Evolutionary conservation across 2,329 filamentous ascomycete species (phyloP).

Genomic region (Blastomyces emzantsi): DNA sequence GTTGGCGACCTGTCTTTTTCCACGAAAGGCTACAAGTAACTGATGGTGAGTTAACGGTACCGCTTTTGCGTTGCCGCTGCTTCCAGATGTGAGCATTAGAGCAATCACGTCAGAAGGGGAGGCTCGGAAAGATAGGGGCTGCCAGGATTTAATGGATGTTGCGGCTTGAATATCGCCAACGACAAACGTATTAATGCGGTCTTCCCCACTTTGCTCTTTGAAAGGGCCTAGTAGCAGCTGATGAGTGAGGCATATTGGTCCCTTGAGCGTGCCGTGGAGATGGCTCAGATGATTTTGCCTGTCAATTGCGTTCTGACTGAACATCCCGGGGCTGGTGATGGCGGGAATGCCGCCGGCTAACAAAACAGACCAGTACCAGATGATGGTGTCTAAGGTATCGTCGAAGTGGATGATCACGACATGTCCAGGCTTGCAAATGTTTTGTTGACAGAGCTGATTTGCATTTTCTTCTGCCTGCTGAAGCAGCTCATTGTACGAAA

Average conservation of each 20-base stretch:
- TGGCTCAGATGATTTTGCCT: not conserved
- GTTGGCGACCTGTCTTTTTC: not conserved
- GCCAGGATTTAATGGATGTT: not conserved
- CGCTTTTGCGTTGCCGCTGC: conserved; percentile 8
- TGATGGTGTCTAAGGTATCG: conserved; percentile 2
- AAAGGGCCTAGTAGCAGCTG: not conserved
- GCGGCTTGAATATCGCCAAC: not conserved
- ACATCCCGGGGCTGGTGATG: not conserved
- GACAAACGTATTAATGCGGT: not conserved
- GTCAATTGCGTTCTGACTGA: conserved; percentile 2
- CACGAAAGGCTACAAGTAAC: conserved; percentile 1
- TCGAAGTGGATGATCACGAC: conserved; percentile 6
- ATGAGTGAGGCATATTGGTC: not conserved
- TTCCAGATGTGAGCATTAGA: conserved; percentile 10
- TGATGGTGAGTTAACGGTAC: conserved; percentile 5
- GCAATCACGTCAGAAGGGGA: not conserved
- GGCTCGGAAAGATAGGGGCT: not conserved
- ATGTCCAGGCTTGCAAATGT: not conserved
- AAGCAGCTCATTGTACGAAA: conserved; percentile 6
- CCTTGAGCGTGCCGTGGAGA: conserved; percentile 1
- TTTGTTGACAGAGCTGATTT: not conserved
- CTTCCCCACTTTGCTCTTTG: not conserved
- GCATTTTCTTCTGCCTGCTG: not conserved
- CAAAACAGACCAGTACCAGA: conserved; percentile 7
- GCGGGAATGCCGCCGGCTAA: conserved; percentile 1